Evolutionary conservation across 345 rosid species (phyloP).

Genomic region (Erodium maritimum): DNA sequence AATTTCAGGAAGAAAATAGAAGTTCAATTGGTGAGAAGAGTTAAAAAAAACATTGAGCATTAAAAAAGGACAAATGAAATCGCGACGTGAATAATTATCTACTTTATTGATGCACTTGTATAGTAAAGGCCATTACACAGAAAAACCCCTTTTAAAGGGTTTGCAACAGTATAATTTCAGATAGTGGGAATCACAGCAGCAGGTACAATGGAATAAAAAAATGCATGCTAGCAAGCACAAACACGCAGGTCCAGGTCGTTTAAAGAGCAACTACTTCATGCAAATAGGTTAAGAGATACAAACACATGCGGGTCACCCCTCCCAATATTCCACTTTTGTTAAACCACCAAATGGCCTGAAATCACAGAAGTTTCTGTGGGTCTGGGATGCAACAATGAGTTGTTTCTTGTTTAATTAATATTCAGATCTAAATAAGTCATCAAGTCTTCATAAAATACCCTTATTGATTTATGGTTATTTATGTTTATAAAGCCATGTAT

Average conservation of each 20-base stretch:
- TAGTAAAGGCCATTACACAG: background rate
- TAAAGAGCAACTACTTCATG: background rate
- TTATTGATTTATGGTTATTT: background rate
- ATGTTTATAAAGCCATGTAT: background rate
- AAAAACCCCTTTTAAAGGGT: background rate
- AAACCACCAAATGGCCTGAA: background rate
- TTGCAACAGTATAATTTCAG: background rate
- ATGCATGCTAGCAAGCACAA: background rate
- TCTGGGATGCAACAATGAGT: background rate
- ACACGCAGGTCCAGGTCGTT: background rate
- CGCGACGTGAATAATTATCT: background rate
- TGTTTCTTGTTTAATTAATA: background rate
- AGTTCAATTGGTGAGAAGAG: background rate
- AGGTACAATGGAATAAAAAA: too few species aligned
- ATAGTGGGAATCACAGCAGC: background rate
- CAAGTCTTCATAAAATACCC: background rate
- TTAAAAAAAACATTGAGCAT: background rate
- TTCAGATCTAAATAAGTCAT: background rate
- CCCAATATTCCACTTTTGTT: background rate
- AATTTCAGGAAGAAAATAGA: constrained; percentile 3
- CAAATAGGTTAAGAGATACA: background rate
- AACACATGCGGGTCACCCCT: background rate
- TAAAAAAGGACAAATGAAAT: background rate
- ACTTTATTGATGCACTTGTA: background rate
- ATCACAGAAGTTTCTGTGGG: background rate